A percentile compares a stretch with the other conserved stretches of the same genome.
These are phyloP conservation scores for Fusarium staphyleae DNA, from an alignment of 2,329 filamentous ascomycete species.

Conservation along the genomic window DNA sequence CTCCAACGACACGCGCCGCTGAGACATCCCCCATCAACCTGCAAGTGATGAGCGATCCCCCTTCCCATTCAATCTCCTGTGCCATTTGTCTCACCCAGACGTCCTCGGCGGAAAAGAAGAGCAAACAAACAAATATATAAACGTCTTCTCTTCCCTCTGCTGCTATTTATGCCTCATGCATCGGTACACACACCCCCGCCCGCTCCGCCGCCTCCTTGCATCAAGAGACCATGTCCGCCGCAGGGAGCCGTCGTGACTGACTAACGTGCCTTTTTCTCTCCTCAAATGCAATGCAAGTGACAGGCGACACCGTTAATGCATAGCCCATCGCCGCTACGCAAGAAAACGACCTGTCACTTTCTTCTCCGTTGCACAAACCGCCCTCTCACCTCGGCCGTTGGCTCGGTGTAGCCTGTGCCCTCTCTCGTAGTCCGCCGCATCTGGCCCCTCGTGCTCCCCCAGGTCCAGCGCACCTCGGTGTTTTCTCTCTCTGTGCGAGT, in stretches of 20 bases:
- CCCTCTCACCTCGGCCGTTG: not conserved
- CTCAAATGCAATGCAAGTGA: not conserved
- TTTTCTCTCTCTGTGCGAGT: constrained; percentile 1
- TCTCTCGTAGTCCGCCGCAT: constrained; percentile 2
- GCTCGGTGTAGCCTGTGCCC: not conserved
- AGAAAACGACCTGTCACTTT: constrained; percentile 8
- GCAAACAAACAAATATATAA: too few relatives aligned
- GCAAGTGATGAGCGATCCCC: not conserved
- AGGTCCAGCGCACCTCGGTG: not conserved
- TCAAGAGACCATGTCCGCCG: not conserved
- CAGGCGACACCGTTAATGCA: constrained; percentile 5
- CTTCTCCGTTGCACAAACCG: not conserved
- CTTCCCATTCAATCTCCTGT: too few relatives aligned
- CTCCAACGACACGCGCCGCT: constrained; percentile 7
- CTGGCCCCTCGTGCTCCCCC: constrained; percentile 8
- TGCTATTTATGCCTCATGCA: too few relatives aligned
- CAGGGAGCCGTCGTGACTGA: too few relatives aligned
- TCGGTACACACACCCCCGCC: not conserved
- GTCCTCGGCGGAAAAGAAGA: too few relatives aligned
- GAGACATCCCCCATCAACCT: constrained; percentile 2
- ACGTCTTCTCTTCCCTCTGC: too few relatives aligned
- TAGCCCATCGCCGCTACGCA: not conserved
- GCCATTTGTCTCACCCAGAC: too few relatives aligned
- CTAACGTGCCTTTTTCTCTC: too few relatives aligned
- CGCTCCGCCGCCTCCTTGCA: not conserved